A percentile compares a stretch with the other conserved stretches of the same genome.
Evolutionary conservation across 2,329 filamentous ascomycete genomes (phyloP).

Genomic region (Pseudodiploospora longispora): DNA sequence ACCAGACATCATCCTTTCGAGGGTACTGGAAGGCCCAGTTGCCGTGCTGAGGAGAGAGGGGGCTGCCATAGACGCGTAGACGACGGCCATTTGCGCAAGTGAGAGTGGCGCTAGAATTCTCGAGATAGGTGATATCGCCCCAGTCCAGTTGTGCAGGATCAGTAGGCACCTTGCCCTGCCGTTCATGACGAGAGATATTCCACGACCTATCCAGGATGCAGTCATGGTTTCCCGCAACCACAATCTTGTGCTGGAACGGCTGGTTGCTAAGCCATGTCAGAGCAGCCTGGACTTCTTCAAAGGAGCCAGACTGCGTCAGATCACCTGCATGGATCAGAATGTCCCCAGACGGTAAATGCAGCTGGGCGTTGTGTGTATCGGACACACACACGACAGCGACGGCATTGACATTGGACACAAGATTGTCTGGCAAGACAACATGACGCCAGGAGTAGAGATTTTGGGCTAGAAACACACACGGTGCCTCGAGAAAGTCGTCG

Average conservation of each 20-base stretch:
- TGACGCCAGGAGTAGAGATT: background rate
- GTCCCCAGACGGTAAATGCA: constrained; percentile 32
- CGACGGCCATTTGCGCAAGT: constrained; percentile 18
- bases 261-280: constrained; percentile 31
- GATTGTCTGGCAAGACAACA: background rate
- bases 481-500: background rate
- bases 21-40: constrained; percentile 36
- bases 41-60: constrained; percentile 22
- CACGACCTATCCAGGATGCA: constrained; percentile 18
- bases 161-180: background rate
- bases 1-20: constrained; percentile 20
- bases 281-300: constrained; percentile 28
- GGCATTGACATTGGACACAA: background rate
- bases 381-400: constrained; percentile 33
- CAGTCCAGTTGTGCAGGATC: constrained; percentile 11
- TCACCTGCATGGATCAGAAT: constrained; percentile 41
- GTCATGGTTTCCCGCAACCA: constrained; percentile 40
- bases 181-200: background rate
- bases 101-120: constrained; percentile 13
- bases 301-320: constrained; percentile 35
- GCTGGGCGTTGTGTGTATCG: constrained; percentile 35
- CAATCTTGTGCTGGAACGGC: constrained; percentile 33
- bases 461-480: background rate
- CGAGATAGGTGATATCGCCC: constrained; percentile 17
- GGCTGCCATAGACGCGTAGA: constrained; percentile 23